phyloP scores from a whole-genome alignment of 164 flowering plant genomes.

The Hamamelis virginiana region DNA sequence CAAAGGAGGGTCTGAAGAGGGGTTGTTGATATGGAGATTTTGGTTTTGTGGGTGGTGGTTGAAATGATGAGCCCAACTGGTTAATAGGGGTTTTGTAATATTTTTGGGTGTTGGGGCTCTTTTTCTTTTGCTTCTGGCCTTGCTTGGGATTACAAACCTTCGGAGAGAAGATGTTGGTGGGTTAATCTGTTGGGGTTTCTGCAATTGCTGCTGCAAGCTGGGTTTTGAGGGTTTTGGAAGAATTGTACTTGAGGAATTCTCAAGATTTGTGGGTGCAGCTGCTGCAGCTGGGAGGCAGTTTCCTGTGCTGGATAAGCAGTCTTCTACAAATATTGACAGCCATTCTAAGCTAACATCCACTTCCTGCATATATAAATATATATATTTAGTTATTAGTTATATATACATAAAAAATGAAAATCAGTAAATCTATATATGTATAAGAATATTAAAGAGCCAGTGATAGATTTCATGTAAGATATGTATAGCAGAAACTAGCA shows the following conservation, averaged over 20 bases:
- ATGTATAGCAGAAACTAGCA: not conserved
- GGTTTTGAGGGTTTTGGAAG: conserved; percentile 13
- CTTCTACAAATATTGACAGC: conserved; percentile 60
- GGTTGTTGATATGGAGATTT: conserved; percentile 14
- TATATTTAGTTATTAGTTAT: no score
- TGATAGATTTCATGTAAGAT: not conserved
- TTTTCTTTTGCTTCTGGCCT: conserved; percentile 56
- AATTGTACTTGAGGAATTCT: not conserved
- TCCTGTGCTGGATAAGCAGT: conserved; percentile 51
- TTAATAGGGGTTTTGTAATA: conserved; percentile 14
- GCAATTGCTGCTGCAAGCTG: conserved; percentile 1
- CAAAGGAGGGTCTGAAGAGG: conserved; percentile 47
- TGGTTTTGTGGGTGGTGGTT: conserved; percentile 24
- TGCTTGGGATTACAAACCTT: conserved; percentile 35
- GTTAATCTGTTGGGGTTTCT: conserved; percentile 13
- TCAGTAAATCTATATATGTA: no score
- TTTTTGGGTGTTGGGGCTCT: conserved; percentile 22
- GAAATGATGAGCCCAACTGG: conserved; percentile 19
- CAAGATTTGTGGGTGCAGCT: conserved; percentile 10
- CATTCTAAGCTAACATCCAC: conserved; percentile 54
- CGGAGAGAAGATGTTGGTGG: conserved; percentile 18
- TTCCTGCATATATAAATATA: conserved; percentile 39
- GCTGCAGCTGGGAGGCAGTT: conserved; percentile 27
- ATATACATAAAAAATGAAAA: no score
- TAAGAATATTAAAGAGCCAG: not conserved